Base-by-base conservation (phyloP, 2,329 filamentous ascomycete species). In the Torrubiellomyces zombiae region DNA sequence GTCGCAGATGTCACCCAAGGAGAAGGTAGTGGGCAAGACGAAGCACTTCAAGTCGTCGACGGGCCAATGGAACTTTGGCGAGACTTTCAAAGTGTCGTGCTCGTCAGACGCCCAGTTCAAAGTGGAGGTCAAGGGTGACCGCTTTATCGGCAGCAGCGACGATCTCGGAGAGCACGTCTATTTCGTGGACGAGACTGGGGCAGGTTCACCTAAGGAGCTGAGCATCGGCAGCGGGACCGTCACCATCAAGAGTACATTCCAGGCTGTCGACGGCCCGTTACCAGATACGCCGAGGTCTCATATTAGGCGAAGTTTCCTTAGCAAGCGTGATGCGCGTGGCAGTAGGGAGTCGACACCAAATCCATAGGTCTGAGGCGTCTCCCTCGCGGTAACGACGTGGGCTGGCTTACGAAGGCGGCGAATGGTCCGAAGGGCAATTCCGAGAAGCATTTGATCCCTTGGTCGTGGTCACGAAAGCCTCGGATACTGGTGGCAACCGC, bases 11-110 rank as follows among this genome's bases (percentile, higher is more conserved):
- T 58, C 61, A 4, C 53, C 70, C 23, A 85, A 77, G 51, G 66
- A 59, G 24, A 94, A 89, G 55, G 68, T 77, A 22, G 58, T 98
- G 22, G 74, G 85, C 55, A 94, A 95, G 60, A 94, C 85, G 13
- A 92, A 93, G 48, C 77, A 89, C 35, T 68, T 79, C 55, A 93
- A 93, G 50, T 65, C 75, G 1, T 55, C 67, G 3, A 58, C 56
- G 2, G 80, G 77, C 2, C 54, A 62, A 4, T 67, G 80, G 32
- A 62, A 58, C 11, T 92, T 72, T 47, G 74, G 82, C 34, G 81
- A 92, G 47, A 73, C 69, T 1, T 86, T 89, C 59, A 83, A 74
- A 42, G 63, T 78, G 13, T 58, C 63, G 8, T 91, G 83, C 51
- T 67, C 75, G 1, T 74, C 86, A 3, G 86, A 94, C 38, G 63